Percentiles rank a stretch among this genome's conserved stretches.
These are phyloP conservation scores for Trichophyton benhamiae DNA, from an alignment of 2,329 filamentous ascomycete genomes.

Conservation along the genomic window DNA sequence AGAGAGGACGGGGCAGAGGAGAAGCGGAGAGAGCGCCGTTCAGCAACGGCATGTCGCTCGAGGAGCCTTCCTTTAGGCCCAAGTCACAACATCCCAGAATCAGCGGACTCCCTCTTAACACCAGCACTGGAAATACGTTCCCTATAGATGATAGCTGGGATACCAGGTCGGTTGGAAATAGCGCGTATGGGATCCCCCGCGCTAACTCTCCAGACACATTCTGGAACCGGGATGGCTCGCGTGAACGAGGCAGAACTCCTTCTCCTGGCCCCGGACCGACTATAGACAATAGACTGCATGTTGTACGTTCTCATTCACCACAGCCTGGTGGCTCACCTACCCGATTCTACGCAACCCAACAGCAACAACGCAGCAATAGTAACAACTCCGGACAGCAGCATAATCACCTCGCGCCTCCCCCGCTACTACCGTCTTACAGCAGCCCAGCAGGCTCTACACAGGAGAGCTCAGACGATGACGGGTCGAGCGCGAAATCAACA, in stretches of 20 bases:
- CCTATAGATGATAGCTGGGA: constrained; percentile 12
- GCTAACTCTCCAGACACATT: constrained; percentile 23
- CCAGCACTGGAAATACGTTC: constrained; percentile 19
- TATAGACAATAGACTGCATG: constrained; percentile 14
- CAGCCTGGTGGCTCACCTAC: constrained; percentile 28
- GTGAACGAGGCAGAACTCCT: neutral
- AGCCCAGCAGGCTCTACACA: constrained; percentile 46
- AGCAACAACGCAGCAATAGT: neutral
- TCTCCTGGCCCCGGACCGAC: constrained; percentile 1
- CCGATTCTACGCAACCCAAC: constrained; percentile 23
- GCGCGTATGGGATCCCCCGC: constrained; percentile 19
- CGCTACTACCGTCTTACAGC: constrained; percentile 30
- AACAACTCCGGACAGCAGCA: neutral
- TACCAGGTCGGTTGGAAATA: neutral
- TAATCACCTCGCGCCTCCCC: constrained; percentile 31
- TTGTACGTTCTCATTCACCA: constrained; percentile 17
- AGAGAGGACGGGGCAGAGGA: constrained; percentile 9
- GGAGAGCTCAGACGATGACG: constrained; percentile 59
- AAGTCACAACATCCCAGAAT: constrained; percentile 64
- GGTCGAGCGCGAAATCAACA: constrained; percentile 49
- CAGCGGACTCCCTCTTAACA: constrained; percentile 48
- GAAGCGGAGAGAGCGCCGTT: constrained; percentile 15
- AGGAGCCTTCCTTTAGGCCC: constrained; percentile 44
- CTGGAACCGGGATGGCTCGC: neutral
- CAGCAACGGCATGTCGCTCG: constrained; percentile 23